Base-by-base conservation (phyloP, 2,329 filamentous ascomycete genomes). In the Dothideomycetes sp. region DNA sequence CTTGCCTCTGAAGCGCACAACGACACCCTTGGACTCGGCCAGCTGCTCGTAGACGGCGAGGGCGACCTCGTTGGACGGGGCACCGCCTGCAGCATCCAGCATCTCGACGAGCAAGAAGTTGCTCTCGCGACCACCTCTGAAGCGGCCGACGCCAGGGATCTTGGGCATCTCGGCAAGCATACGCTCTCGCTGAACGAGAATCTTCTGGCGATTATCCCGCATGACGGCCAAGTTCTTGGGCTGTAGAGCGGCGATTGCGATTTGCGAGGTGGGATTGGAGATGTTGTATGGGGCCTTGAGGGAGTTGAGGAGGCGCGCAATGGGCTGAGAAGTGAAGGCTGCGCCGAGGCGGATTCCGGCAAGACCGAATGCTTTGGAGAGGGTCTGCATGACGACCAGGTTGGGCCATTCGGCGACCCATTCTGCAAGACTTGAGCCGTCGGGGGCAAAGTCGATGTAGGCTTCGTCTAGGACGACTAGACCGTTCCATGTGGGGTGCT, bases 201-300 rank as follows among this genome's bases (percentile, higher is more conserved):
- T 81, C 51, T 73, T 71, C n/a, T 70, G 70, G 31, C 74, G 72
- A 60, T 94, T 82, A 19, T 52, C 60, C 30, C 68, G 68, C 88
- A 95, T 94, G 11, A 81, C 70, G 1, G 69, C 64, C 33, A 96
- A 60, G 19, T 88, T 88, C 14, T 69, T 61, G 0, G 69, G 64
- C 1, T 74, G 70, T 30, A 96, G 66, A 3, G 85, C 88, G 16
- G 80, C 75, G 29, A 70, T 73, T 1, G 88, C 91, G 14, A 98
- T 70, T 27, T 81, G 78, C 51, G 81, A 87, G 1, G 89, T 95
- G 0, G 86, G 86, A 51, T 80, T 89, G 3, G 86, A 82, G 52
- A 98, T 80, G 63, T 95, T 96, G 67, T 98, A 98, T 0, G 91
- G 91, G 0, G 91, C 89, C 64, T 96, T 96, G 54, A 98, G 71